Conservation (phyloP, 495 filamentous ascomycete species). For the Daldinia loculata region DNA sequence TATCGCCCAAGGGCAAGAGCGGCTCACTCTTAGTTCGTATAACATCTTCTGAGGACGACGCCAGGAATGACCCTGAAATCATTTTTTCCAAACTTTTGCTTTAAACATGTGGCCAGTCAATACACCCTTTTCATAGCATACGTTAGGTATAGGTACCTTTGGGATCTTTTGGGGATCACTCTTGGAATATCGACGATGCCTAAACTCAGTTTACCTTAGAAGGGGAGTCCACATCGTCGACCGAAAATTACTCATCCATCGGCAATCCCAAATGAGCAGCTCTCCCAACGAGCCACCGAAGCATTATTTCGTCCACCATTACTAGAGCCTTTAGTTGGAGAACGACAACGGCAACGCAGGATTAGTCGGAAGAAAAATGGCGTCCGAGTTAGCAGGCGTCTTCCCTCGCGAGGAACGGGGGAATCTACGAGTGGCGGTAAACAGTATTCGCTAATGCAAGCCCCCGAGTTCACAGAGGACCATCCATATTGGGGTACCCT, state of each 20-base stretch:
- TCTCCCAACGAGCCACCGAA: constrained; percentile 48
- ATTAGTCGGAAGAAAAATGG: constrained; percentile 45
- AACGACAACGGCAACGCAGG: constrained; percentile 41
- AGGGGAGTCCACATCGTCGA: constrained; percentile 56
- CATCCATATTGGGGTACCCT: constrained; percentile 45
- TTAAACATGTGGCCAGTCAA: constrained; percentile 12
- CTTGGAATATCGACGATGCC: constrained; percentile 58
- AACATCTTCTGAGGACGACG: neutral
- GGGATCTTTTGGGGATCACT: constrained; percentile 38
- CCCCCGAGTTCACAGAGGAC: constrained; percentile 32
- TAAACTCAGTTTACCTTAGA: constrained; percentile 60
- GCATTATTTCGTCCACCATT: constrained; percentile 49
- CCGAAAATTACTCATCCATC: constrained; percentile 49
- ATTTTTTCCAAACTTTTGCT: neutral
- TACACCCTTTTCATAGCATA: constrained; percentile 45
- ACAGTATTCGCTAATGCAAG: constrained; percentile 30
- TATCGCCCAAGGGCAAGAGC: neutral
- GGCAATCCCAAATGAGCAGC: constrained; percentile 36
- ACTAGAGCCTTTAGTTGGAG: constrained; percentile 35
- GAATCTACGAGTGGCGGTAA: constrained; percentile 18
- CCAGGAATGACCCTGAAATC: constrained; percentile 9
- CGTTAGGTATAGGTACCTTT: constrained; percentile 21
- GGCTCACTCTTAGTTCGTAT: neutral
- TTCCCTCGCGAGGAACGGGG: constrained; percentile 35
- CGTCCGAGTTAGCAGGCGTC: constrained; percentile 42